phyloP scores from a whole-genome alignment of 2,329 filamentous ascomycete species.

The Metarhizium guizhouense region DNA sequence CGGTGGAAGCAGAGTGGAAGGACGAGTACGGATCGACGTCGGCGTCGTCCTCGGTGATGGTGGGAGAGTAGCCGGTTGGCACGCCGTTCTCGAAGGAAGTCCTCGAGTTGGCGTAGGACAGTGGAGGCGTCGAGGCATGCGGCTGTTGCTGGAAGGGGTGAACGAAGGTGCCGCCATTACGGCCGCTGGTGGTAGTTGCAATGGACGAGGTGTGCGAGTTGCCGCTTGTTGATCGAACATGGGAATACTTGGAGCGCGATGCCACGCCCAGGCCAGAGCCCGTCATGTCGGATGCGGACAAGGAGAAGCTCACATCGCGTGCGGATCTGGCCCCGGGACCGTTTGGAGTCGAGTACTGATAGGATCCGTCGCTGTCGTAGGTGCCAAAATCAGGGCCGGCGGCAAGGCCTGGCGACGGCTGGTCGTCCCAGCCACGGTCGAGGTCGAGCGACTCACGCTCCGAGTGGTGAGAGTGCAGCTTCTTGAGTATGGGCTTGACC shows the following conservation, averaged over 20 bases:
- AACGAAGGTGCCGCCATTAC: slow-evolving; percentile 42
- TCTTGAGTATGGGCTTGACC: slow-evolving; percentile 56
- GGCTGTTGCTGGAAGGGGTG: slow-evolving; percentile 59
- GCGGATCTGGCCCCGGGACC: slow-evolving; percentile 9
- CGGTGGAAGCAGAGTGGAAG: slow-evolving; percentile 8
- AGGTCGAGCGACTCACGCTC: slow-evolving; percentile 54
- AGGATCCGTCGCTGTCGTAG: slow-evolving; percentile 17
- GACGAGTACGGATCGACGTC: slow-evolving; percentile 20
- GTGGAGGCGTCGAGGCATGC: slow-evolving; percentile 48
- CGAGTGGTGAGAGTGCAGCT: slow-evolving; percentile 35
- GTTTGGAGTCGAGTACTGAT: slow-evolving; percentile 9
- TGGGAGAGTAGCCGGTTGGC: slow-evolving; percentile 36
- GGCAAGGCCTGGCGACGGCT: slow-evolving; percentile 18
- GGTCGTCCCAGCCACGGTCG: slow-evolving; percentile 50
- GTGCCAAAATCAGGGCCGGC: slow-evolving; percentile 15
- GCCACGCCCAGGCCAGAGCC: slow-evolving; percentile 7
- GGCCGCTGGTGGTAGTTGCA: slow-evolving; percentile 42
- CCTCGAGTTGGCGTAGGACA: slow-evolving; percentile 49
- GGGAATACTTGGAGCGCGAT: slow-evolving; percentile 33
- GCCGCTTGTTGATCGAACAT: slow-evolving; percentile 50
- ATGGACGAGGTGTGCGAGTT: slow-evolving; percentile 45
- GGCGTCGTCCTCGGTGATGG: slow-evolving; percentile 45
- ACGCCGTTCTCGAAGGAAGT: slow-evolving; percentile 37
- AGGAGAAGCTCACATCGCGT: slow-evolving; percentile 38
- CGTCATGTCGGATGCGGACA: slow-evolving; percentile 26